These are phyloP conservation scores for Solanum hybrid DNA, from an alignment of 305 asterid species.

Conservation along the genomic window DNA sequence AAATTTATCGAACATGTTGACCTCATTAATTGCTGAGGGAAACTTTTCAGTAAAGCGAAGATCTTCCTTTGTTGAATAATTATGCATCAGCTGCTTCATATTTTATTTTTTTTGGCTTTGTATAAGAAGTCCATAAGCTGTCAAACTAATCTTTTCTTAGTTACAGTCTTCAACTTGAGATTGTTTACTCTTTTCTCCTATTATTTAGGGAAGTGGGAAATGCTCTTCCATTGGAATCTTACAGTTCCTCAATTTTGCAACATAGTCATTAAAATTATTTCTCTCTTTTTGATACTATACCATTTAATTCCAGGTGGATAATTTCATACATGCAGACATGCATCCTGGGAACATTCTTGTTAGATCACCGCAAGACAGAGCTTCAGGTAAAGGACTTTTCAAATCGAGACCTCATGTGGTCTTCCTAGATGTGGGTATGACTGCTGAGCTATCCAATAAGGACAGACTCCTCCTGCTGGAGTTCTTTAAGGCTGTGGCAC, in stretches of 20 bases:
- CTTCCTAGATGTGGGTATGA: conserved; percentile 90
- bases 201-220: background rate
- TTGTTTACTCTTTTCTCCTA: background rate
- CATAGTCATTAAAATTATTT: background rate
- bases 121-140: background rate
- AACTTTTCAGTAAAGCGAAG: background rate
- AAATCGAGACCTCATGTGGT: conserved; percentile 65
- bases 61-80: background rate
- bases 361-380: conserved; percentile 31
- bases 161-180: background rate
- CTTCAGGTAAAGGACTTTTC: conserved; percentile 42
- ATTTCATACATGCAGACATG: conserved; percentile 86
- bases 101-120: background rate
- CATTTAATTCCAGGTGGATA: conserved; percentile 55
- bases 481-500: conserved; percentile 85
- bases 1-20: background rate
- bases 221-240: background rate
- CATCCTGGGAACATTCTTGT: conserved; percentile 94
- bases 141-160: background rate
- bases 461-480: conserved; percentile 55
- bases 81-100: background rate
- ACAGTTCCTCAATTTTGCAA: background rate
- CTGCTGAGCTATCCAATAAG: conserved; percentile 75
- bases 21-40: background rate
- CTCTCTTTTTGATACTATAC: background rate